Conservation (phyloP, 1,284 basidiomycete genomes). For the Athelia sp. region DNA sequence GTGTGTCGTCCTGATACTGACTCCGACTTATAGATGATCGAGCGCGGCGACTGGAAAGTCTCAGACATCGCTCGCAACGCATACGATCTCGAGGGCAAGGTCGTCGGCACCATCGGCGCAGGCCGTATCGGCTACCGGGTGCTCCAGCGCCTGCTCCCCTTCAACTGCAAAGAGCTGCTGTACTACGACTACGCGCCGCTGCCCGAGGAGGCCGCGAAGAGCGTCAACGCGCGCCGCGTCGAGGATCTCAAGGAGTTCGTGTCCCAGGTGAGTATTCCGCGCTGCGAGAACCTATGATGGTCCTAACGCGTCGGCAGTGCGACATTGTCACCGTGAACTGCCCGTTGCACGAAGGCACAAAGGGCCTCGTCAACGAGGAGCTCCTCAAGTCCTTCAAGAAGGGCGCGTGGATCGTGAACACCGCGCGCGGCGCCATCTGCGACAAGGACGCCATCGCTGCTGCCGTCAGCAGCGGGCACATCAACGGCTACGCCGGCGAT, state of each 20-base stretch:
- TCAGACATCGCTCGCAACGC: conserved; percentile 77
- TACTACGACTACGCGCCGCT: conserved; percentile 92
- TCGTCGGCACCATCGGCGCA: conserved; percentile 85
- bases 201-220: conserved; percentile 69
- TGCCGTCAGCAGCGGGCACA: conserved; percentile 76
- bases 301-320: conserved; percentile 36
- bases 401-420: conserved; percentile 90
- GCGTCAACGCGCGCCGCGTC: conserved; percentile 72
- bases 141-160: conserved; percentile 82
- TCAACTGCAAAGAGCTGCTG: conserved; percentile 87
- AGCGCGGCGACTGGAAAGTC: conserved; percentile 83
- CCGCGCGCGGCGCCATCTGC: conserved; percentile 91
- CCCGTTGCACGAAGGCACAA: conserved; percentile 87
- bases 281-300: conserved; percentile 2
- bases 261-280: conserved; percentile 34
- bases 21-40: conserved; percentile 60
- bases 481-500: conserved; percentile 68
- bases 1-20: neutral
- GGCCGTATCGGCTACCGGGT: conserved; percentile 90
- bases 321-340: conserved; percentile 88
- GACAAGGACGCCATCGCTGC: conserved; percentile 77
- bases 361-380: conserved; percentile 78
- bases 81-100: conserved; percentile 89
- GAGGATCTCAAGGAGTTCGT: conserved; percentile 86
- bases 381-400: conserved; percentile 90